Percentiles rank a stretch among this genome's conserved stretches.
Conservation (phyloP, 768 basidiomycete genomes). For the Lenzites betulinus region DNA sequence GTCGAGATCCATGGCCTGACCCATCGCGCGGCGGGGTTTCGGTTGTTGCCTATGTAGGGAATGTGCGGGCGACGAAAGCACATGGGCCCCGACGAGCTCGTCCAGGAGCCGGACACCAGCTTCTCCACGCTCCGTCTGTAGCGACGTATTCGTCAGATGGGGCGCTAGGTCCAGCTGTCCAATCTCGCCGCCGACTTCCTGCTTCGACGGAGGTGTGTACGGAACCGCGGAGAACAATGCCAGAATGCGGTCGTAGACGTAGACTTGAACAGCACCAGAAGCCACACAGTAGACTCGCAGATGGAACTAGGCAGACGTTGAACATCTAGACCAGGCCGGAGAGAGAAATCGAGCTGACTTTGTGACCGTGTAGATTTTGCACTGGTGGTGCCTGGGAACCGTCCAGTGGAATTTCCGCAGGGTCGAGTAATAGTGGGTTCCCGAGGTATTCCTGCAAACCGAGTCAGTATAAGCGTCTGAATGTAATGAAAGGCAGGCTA, state of each 20-base stretch:
- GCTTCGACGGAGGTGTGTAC: constrained; percentile 48
- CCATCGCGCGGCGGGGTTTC: constrained; percentile 17
- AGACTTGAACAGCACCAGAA: constrained; percentile 75
- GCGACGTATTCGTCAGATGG: constrained; percentile 91
- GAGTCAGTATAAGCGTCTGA: background rate
- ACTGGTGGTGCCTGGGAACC: constrained; percentile 18
- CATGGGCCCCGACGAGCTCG: constrained; percentile 70
- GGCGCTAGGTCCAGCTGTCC: constrained; percentile 55
- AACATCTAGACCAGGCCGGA: constrained; percentile 5
- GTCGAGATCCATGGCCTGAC: constrained; percentile 13
- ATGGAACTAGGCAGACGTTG: constrained; percentile 69
- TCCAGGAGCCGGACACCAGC: constrained; percentile 75
- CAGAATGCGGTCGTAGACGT: constrained; percentile 79
- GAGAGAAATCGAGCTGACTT: constrained; percentile 45
- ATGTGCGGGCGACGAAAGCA: constrained; percentile 41
- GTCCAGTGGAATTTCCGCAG: constrained; percentile 45
- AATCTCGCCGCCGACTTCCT: constrained; percentile 25
- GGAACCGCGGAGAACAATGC: constrained; percentile 84
- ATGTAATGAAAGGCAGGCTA: background rate
- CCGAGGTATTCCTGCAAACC: constrained; percentile 77
- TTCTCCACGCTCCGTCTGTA: constrained; percentile 71
- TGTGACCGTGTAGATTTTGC: constrained; percentile 48
- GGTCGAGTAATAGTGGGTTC: constrained; percentile 77
- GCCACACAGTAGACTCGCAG: constrained; percentile 86
- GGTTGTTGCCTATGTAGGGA: constrained; percentile 5